Percentiles rank a stretch among this genome's conserved stretches.
Evolutionary conservation across 768 basidiomycete species (phyloP).

Genomic region (Cubamyces sp.): DNA sequence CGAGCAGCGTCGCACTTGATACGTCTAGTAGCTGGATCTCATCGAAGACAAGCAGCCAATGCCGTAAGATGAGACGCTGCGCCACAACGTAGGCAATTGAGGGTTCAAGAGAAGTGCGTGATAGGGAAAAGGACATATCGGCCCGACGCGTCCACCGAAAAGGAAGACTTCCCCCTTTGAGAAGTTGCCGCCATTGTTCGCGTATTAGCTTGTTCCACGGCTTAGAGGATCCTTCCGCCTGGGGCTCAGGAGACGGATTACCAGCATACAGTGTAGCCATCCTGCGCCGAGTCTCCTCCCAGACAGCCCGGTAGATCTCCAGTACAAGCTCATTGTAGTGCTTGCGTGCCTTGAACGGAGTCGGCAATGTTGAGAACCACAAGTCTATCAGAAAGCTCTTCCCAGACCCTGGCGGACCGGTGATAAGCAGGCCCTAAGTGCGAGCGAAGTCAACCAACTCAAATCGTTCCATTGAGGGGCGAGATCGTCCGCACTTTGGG

Average conservation of each 20-base stretch:
- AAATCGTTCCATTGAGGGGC: constrained; percentile 5
- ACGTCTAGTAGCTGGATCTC: constrained; percentile 66
- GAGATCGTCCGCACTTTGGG: constrained; percentile 45
- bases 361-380: constrained; percentile 57
- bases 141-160: constrained; percentile 36
- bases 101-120: constrained; percentile 31
- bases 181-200: constrained; percentile 34
- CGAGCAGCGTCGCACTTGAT: constrained; percentile 54
- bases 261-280: constrained; percentile 38
- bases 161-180: constrained; percentile 35
- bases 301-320: constrained; percentile 57
- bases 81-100: constrained; percentile 52
- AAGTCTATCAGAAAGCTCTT: constrained; percentile 60
- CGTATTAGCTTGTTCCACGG: constrained; percentile 29
- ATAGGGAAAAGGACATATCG: constrained; percentile 23
- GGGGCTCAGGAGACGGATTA: constrained; percentile 15
- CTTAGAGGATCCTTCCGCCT: constrained; percentile 28
- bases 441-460: not conserved
- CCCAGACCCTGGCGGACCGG: constrained; percentile 56
- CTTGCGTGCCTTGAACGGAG: constrained; percentile 54
- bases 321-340: constrained; percentile 63
- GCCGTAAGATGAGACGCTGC: constrained; percentile 46
- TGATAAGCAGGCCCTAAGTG: constrained; percentile 51
- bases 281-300: constrained; percentile 50
- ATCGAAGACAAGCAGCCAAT: constrained; percentile 60